These are phyloP conservation scores for Anthracocystis walkeri DNA, from an alignment of 1,284 basidiomycete genomes.

Conservation along the genomic window DNA sequence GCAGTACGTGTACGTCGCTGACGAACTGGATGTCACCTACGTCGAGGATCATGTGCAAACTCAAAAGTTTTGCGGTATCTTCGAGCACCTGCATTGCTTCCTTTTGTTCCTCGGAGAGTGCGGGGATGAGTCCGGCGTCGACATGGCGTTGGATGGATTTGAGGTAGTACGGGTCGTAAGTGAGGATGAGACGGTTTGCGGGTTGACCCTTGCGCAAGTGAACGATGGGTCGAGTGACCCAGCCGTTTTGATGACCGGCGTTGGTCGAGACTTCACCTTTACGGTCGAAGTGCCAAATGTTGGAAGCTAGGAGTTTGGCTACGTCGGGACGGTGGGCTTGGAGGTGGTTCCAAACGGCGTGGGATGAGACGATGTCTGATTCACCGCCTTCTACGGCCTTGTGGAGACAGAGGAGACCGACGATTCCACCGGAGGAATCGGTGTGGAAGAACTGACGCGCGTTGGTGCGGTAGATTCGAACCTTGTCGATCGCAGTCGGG, in stretches of 20 bases:
- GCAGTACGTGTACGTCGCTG: slow-evolving; percentile 69
- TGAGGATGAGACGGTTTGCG: slow-evolving; percentile 46
- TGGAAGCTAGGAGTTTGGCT: slow-evolving; percentile 67
- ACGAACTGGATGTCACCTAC: slow-evolving; percentile 69
- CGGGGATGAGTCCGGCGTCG: slow-evolving; percentile 70
- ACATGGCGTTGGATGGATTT: slow-evolving; percentile 59
- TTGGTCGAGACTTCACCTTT: slow-evolving; percentile 57
- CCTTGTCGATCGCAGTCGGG: slow-evolving; percentile 71
- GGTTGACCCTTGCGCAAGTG: slow-evolving; percentile 47
- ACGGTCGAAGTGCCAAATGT: slow-evolving; percentile 65
- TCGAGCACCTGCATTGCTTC: slow-evolving; percentile 71
- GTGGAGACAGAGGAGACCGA: slow-evolving; percentile 72
- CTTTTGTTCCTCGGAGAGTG: slow-evolving; percentile 65
- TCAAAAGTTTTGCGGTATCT: slow-evolving; percentile 69
- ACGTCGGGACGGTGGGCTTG: slow-evolving; percentile 71
- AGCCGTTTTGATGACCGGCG: slow-evolving; percentile 36
- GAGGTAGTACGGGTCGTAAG: slow-evolving; percentile 67
- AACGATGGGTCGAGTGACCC: slow-evolving; percentile 51
- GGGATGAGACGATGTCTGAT: slow-evolving; percentile 71
- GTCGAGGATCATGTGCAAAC: slow-evolving; percentile 71
- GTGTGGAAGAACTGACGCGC: slow-evolving; percentile 71
- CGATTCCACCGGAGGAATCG: slow-evolving; percentile 66
- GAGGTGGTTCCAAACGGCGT: slow-evolving; percentile 71
- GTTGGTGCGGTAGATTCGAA: slow-evolving; percentile 71
- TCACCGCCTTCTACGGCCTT: slow-evolving; percentile 72